Percentiles rank a stretch among this genome's conserved stretches.
These are phyloP conservation scores for Verticillium klebahnii DNA, from an alignment of 2,329 filamentous ascomycete genomes.

Conservation along the genomic window DNA sequence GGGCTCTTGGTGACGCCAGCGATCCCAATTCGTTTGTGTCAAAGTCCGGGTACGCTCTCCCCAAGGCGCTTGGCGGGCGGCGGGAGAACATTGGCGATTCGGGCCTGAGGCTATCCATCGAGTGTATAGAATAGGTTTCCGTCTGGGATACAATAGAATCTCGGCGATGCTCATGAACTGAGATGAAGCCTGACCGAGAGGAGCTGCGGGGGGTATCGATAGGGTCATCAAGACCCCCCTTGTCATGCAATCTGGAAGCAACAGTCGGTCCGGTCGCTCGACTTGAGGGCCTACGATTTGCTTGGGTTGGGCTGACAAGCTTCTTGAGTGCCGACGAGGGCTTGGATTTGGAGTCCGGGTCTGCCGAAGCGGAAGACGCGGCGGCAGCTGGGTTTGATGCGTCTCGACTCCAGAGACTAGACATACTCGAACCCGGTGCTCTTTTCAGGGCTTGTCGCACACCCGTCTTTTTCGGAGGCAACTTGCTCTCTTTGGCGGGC, in stretches of 20 bases:
- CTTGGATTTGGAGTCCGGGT: neutral
- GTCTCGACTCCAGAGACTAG: conserved; percentile 46
- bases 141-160: conserved; percentile 53
- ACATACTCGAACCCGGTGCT: conserved; percentile 39
- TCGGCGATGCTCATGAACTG: conserved; percentile 44
- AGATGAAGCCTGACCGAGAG: conserved; percentile 44
- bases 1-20: conserved; percentile 7
- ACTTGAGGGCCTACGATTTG: conserved; percentile 3
- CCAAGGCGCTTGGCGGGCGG: conserved; percentile 22
- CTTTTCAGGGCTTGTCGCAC: conserved; percentile 50
- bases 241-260: conserved; percentile 6
- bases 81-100: conserved; percentile 35
- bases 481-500: conserved; percentile 14
- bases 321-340: neutral
- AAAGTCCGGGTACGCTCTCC: conserved; percentile 19
- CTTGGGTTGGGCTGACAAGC: neutral
- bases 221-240: conserved; percentile 8
- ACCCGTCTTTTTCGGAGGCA: conserved; percentile 38
- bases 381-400: conserved; percentile 5
- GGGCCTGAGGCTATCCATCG: conserved; percentile 36
- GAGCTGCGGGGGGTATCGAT: conserved; percentile 29
- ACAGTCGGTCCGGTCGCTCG: conserved; percentile 11
- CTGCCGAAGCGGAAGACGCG: conserved; percentile 3
- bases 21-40: neutral
- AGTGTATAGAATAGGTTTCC: conserved; percentile 49